Evolutionary conservation across 176 grass and related monocot species (phyloP), one percentile per base, ranked within the genome.

Genomic region (Lolium multiflorum): DNA sequence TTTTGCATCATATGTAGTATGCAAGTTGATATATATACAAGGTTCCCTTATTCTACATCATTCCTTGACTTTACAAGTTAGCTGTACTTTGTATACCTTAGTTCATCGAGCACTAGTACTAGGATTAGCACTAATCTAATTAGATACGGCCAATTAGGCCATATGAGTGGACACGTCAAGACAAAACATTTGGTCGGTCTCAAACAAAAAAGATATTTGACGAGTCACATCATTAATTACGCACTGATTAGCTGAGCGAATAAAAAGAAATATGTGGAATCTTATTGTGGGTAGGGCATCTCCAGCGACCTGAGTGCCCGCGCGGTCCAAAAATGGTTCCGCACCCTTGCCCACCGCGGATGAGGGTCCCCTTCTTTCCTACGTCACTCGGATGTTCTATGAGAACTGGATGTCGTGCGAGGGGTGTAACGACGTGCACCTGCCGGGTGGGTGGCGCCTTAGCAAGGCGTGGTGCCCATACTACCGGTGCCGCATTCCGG

Each of bases 41-140:
- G n/a, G n/a, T n/a, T 35, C 15, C 4, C 11, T 47, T 49, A 37
- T 17, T 54, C 0, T 39, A 21, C 22, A 41, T 82, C 12, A 12
- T 39, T 39, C 24, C n/a, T 66, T 43, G 39, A 18, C 72, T 63
- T 60, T 41, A 73, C 3, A 4, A 20, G 6, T 47, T 54, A n/a
- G 11, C 15, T 47, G 22, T 38, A 20, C 41, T 65, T 48, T 48
- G 1, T 41, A 35, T 47, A 55, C 18, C 37, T 66, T 44, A 49
- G 18, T 41, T 22, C 1, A 39, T 77, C 9, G 65, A 41, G n/a
- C n/a, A n/a, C n/a, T 41, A 41, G 28, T 81, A 87, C 41, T 60
- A 73, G 11, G 65, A 86, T 86, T 59, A 70, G 10, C 15, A 85
- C 46, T 77, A 43, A 65, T 78, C 60, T 56, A 54, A 44, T 41